These are phyloP conservation scores for Ophiostoma novo-ulmi DNA, from an alignment of 2,329 filamentous ascomycete species.

Conservation along the genomic window DNA sequence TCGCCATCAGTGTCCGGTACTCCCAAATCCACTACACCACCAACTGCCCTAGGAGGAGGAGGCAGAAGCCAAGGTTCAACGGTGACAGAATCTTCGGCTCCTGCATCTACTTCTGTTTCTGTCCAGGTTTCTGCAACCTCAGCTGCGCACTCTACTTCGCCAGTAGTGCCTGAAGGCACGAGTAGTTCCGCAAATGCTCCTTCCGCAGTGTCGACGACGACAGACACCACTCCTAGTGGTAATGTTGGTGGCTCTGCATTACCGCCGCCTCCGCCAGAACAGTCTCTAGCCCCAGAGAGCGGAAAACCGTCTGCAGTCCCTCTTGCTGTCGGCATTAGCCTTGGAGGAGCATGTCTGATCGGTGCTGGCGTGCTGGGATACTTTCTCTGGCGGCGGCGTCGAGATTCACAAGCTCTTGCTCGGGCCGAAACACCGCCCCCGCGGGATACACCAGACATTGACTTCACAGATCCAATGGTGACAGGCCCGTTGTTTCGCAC, in stretches of 20 bases:
- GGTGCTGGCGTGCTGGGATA: slow-evolving; percentile 11
- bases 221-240: not conserved
- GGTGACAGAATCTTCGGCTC: not conserved
- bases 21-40: not conserved
- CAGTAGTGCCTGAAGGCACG: not conserved
- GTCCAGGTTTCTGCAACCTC: not conserved
- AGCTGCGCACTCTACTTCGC: not conserved
- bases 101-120: not conserved
- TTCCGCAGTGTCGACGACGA: not conserved
- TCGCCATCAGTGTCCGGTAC: not conserved
- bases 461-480: slow-evolving; percentile 8
- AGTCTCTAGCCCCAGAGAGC: not conserved
- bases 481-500: slow-evolving; percentile 20
- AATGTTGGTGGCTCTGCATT: not conserved
- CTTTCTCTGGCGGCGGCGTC: slow-evolving; percentile 22
- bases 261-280: not conserved
- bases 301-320: slow-evolving; percentile 12
- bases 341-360: slow-evolving; percentile 21
- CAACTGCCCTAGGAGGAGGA: not conserved
- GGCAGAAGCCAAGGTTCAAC: not conserved
- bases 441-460: slow-evolving; percentile 22
- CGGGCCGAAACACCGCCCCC: slow-evolving; percentile 27
- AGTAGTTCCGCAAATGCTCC: not conserved
- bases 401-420: not conserved
- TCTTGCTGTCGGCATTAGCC: slow-evolving; percentile 24